These are phyloP conservation scores for Daldinia childiae DNA, from an alignment of 495 filamentous ascomycete genomes.

Conservation along the genomic window DNA sequence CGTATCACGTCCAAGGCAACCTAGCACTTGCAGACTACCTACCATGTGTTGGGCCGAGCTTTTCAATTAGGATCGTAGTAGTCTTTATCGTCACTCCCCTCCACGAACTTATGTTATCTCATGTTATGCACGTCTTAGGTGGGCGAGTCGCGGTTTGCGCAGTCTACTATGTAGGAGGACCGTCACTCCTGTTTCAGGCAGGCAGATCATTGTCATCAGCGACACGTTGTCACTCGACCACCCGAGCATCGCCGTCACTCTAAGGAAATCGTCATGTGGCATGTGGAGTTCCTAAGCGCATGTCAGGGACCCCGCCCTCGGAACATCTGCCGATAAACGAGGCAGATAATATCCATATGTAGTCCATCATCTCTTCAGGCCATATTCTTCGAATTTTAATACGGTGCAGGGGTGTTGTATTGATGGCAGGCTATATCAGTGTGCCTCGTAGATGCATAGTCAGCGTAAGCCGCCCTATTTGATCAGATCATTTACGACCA, in stretches of 20 bases:
- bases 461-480: slow-evolving; percentile 42
- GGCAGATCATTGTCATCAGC: slow-evolving; percentile 37
- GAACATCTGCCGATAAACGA: slow-evolving; percentile 44
- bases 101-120: slow-evolving; percentile 32
- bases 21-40: slow-evolving; percentile 33
- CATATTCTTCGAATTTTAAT: slow-evolving; percentile 13
- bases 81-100: slow-evolving; percentile 44
- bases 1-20: slow-evolving; percentile 30
- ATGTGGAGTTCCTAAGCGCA: slow-evolving; percentile 37
- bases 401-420: slow-evolving; percentile 12
- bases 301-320: slow-evolving; percentile 36
- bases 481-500: slow-evolving; percentile 42
- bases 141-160: slow-evolving; percentile 25
- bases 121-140: slow-evolving; percentile 23
- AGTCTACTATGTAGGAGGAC: slow-evolving; percentile 25
- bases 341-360: slow-evolving; percentile 7
- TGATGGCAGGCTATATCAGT: slow-evolving; percentile 28
- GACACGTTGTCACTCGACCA: slow-evolving; percentile 38
- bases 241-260: slow-evolving; percentile 38
- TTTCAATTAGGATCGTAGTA: slow-evolving; percentile 28
- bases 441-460: slow-evolving; percentile 38
- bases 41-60: slow-evolving; percentile 29
- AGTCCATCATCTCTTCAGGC: slow-evolving; percentile 16
- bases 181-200: slow-evolving; percentile 38
- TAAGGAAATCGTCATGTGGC: slow-evolving; percentile 36